Percentiles rank a stretch among this genome's conserved stretches.
Evolutionary conservation across 441 rosid species (phyloP).

Genomic region (Adansonia madagascariensis): DNA sequence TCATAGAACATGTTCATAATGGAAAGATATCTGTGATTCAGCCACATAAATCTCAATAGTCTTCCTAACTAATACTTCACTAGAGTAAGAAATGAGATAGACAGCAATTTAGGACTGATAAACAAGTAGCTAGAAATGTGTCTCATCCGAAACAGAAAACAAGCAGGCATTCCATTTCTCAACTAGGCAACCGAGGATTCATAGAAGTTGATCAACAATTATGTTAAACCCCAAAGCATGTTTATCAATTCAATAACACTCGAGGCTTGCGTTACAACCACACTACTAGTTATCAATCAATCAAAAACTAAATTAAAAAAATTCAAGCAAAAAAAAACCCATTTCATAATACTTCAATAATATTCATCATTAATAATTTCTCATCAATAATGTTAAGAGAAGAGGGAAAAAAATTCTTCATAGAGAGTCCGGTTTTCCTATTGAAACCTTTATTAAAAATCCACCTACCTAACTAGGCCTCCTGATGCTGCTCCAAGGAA

Average conservation of each 20-base stretch:
- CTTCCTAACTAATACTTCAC: constrained; percentile 1
- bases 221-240: neutral
- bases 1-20: neutral
- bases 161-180: neutral
- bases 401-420: neutral
- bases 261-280: neutral
- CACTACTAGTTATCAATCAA: neutral
- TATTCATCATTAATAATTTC: neutral
- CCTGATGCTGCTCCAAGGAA: constrained; percentile 85
- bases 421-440: neutral
- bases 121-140: neutral
- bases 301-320: neutral
- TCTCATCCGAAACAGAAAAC: neutral
- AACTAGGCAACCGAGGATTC: constrained; percentile 3
- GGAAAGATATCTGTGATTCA: neutral
- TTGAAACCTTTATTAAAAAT: too few species aligned
- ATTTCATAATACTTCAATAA: neutral
- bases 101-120: neutral
- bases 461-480: constrained; percentile 39
- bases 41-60: neutral
- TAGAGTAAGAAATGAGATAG: neutral
- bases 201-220: neutral
- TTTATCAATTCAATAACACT: neutral
- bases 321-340: too few species aligned
- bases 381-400: neutral